Conservation (phyloP, 2,329 filamentous ascomycete genomes). For the Alternaria ventricosa region DNA sequence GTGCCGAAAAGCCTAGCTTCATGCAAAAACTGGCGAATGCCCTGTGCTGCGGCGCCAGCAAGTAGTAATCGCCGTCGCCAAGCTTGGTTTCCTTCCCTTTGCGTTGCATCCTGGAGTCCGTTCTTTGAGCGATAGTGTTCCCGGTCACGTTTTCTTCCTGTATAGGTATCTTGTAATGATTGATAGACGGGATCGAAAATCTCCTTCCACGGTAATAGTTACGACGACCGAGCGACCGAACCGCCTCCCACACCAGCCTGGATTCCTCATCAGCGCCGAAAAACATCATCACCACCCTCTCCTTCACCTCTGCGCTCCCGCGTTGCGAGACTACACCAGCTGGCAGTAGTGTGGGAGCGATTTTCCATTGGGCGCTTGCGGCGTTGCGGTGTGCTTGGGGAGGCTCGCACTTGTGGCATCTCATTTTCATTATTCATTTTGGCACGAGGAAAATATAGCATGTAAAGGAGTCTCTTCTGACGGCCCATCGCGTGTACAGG, state of each 20-base stretch:
- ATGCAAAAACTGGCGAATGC: slow-evolving; percentile 93
- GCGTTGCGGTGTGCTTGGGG: slow-evolving; percentile 32
- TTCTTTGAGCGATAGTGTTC: slow-evolving; percentile 41
- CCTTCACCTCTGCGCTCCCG: slow-evolving; percentile 31
- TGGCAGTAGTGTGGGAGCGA: slow-evolving; percentile 28
- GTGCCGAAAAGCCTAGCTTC: slow-evolving; percentile 73
- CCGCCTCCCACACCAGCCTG: slow-evolving; percentile 31
- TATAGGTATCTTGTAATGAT: slow-evolving; percentile 53
- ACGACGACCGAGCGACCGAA: slow-evolving; percentile 35
- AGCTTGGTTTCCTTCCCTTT: slow-evolving; percentile 29
- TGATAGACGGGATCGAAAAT: slow-evolving; percentile 49
- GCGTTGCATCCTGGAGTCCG: slow-evolving; percentile 45
- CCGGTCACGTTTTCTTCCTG: slow-evolving; percentile 43
- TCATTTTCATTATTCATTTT: slow-evolving; percentile 34
- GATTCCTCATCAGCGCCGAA: slow-evolving; percentile 30
- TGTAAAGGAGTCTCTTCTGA: slow-evolving; percentile 35
- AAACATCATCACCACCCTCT: slow-evolving; percentile 26
- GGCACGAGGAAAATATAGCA: slow-evolving; percentile 38
- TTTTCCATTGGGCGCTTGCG: slow-evolving; percentile 34
- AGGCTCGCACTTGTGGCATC: slow-evolving; percentile 30
- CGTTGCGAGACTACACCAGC: slow-evolving; percentile 23
- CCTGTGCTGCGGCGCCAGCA: slow-evolving; percentile 74
- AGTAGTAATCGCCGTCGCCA: slow-evolving; percentile 29
- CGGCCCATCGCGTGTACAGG: slow-evolving; percentile 20
- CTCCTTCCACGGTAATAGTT: slow-evolving; percentile 44